Conservation (phyloP, 2,329 filamentous ascomycete genomes). For the Paecilomyces fulvus region DNA sequence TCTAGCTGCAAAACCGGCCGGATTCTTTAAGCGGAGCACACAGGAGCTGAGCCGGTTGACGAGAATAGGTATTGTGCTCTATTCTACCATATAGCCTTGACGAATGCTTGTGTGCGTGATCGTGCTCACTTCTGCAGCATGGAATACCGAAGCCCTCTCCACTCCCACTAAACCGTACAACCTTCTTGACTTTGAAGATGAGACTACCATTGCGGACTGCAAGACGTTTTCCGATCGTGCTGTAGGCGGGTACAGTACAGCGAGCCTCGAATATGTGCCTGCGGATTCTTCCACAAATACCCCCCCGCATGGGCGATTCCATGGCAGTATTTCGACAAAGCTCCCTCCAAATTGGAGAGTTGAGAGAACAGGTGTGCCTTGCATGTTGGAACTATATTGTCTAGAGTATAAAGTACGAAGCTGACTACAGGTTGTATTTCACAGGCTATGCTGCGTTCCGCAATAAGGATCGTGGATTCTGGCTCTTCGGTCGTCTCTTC, state of each 20-base stretch:
- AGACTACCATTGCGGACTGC: conserved; percentile 24
- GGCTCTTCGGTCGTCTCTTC: conserved; percentile 74
- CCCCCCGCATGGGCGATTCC: conserved; percentile 67
- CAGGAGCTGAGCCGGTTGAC: conserved; percentile 52
- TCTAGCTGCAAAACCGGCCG: conserved; percentile 30
- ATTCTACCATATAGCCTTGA: background rate
- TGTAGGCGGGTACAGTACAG: conserved; percentile 77
- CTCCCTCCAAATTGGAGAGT: conserved; percentile 57
- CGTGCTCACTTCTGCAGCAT: conserved; percentile 20
- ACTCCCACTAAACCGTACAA: conserved; percentile 31
- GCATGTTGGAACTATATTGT: background rate
- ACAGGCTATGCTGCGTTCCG: conserved; percentile 87
- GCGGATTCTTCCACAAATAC: conserved; percentile 32
- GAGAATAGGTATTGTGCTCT: conserved; percentile 40
- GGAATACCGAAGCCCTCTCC: conserved; percentile 30
- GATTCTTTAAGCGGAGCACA: conserved; percentile 51
- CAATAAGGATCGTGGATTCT: conserved; percentile 66
- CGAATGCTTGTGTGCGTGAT: background rate
- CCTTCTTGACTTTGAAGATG: conserved; percentile 35
- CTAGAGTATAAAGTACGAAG: background rate
- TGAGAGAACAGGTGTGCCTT: conserved; percentile 29
- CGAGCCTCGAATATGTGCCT: conserved; percentile 59
- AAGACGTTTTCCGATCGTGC: conserved; percentile 82
- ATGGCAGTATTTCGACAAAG: conserved; percentile 78
- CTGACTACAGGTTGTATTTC: conserved; percentile 1